These are phyloP conservation scores for Yarrowia galli DNA, from an alignment of 1,139 yeast species.

Conservation along the genomic window DNA sequence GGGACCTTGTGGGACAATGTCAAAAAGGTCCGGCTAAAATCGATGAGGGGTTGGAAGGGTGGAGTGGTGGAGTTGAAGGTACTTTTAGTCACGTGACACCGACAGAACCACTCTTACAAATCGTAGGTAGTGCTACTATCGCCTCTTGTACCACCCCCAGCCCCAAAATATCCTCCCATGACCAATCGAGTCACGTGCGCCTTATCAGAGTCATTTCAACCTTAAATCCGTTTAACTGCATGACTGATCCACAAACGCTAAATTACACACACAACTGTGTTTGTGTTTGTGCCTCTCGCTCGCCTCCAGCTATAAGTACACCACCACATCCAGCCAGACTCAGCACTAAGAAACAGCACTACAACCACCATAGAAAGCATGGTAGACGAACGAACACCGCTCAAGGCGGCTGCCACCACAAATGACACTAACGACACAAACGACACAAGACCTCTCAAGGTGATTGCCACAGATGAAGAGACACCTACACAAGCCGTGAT, in stretches of 20 bases:
- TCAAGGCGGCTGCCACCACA: background rate
- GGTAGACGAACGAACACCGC: conserved; percentile 32
- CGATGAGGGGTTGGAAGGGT: too few species aligned
- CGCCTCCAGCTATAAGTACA: too few species aligned
- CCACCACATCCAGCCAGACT: background rate
- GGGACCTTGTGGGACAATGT: background rate
- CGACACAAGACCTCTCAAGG: conserved; percentile 17
- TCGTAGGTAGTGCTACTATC: background rate
- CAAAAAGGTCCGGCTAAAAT: conserved; percentile 5
- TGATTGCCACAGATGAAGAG: background rate
- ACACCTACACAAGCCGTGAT: background rate
- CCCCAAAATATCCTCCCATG: background rate
- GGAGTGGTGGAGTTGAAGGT: too few species aligned
- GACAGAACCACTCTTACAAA: background rate
- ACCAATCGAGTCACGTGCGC: background rate
- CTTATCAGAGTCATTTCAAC: conserved; percentile 33
- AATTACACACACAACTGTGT: too few species aligned
- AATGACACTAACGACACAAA: too few species aligned
- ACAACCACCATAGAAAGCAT: background rate
- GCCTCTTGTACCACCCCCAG: background rate
- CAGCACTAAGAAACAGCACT: background rate
- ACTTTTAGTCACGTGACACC: background rate
- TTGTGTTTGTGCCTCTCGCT: background rate
- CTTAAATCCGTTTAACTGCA: background rate
- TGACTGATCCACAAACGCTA: conserved; percentile 16